Conservation (phyloP, 371 early-diverging fungal species). For the Cokeromyces recurvatus region DNA sequence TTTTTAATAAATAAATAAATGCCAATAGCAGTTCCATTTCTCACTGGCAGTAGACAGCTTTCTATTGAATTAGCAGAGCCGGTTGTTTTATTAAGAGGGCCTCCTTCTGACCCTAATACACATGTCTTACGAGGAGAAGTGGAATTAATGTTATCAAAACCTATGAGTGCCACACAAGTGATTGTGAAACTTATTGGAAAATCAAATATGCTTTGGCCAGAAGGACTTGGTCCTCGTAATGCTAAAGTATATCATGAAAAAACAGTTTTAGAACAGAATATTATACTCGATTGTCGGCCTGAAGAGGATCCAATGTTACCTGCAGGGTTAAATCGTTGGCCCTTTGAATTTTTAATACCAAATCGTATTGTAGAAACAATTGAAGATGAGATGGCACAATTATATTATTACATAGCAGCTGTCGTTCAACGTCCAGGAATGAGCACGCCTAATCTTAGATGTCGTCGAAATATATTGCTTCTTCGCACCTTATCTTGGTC, state of each 20-base stretch:
- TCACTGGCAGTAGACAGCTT: slow-evolving; percentile 21
- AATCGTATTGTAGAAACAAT: slow-evolving; percentile 39
- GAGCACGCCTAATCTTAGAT: slow-evolving; percentile 11
- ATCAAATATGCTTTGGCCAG: slow-evolving; percentile 34
- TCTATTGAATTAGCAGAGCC: slow-evolving; percentile 32
- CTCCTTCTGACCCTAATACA: slow-evolving; percentile 25
- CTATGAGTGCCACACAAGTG: slow-evolving; percentile 16
- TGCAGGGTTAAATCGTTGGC: slow-evolving; percentile 36
- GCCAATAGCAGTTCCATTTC: slow-evolving; percentile 29
- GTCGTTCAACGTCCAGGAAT: slow-evolving; percentile 34
- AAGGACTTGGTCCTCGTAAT: slow-evolving; percentile 20
- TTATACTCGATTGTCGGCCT: slow-evolving; percentile 11
- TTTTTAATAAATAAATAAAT: slow-evolving; percentile 16
- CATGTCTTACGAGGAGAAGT: slow-evolving; percentile 30
- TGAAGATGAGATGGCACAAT: slow-evolving; percentile 41
- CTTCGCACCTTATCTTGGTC: slow-evolving; percentile 35
- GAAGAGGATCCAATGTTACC: slow-evolving; percentile 16
- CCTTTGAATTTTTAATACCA: slow-evolving; percentile 43
- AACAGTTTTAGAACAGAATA: slow-evolving; percentile 21
- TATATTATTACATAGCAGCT: slow-evolving; percentile 30
- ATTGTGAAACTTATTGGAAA: slow-evolving; percentile 22
- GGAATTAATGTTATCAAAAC: slow-evolving; percentile 18
- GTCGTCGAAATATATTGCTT: slow-evolving; percentile 31
- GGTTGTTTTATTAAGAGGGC: slow-evolving; percentile 25
- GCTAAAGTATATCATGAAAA: slow-evolving; percentile 23